Percentiles rank a stretch among this genome's conserved stretches.
These are phyloP conservation scores for Candida awuae DNA, from an alignment of 805 yeast genomes.

Conservation along the genomic window DNA sequence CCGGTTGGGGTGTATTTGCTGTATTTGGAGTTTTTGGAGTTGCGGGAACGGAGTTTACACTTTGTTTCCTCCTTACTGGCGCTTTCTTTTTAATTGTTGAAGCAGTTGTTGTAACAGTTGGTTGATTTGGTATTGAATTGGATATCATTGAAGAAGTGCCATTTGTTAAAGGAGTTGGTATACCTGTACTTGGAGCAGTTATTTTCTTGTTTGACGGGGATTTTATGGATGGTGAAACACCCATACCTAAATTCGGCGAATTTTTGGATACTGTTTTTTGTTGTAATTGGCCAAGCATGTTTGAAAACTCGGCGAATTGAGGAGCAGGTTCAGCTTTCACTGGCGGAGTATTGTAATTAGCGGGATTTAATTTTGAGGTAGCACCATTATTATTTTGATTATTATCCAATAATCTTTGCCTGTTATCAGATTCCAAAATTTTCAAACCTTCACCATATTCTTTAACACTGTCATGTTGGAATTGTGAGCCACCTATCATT, in stretches of 20 bases:
- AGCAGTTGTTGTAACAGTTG: constrained; percentile 11
- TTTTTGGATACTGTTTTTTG: constrained; percentile 2
- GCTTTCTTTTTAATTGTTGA: constrained; percentile 14
- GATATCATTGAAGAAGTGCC: too few relatives aligned
- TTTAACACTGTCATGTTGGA: constrained; percentile 32
- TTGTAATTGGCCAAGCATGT: constrained; percentile 15
- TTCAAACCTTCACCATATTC: constrained; percentile 78
- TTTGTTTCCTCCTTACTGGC: constrained; percentile 21
- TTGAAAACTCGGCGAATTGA: constrained; percentile 16
- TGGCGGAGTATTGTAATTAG: too few relatives aligned
- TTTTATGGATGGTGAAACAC: constrained; percentile 2
- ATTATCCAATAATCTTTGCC: constrained; percentile 39
- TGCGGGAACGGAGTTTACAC: constrained; percentile 25
- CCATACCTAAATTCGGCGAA: constrained; percentile 1
- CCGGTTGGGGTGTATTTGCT: constrained; percentile 23
- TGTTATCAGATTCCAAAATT: constrained; percentile 68
- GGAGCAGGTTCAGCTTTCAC: constrained; percentile 7
- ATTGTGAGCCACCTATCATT: too few relatives aligned
- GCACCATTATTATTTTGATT: constrained; percentile 14
- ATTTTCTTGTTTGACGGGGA: constrained; percentile 6
- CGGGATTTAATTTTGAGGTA: too few relatives aligned
- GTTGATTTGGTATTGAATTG: constrained; percentile 15
- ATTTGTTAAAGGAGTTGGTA: constrained; percentile 7
- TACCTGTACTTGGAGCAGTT: constrained; percentile 12
- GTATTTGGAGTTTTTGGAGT: constrained; percentile 28